A percentile compares a stretch with the other conserved stretches of the same genome.
These are phyloP conservation scores for Epichloe amarillans DNA, from an alignment of 2,329 filamentous ascomycete species.

Conservation along the genomic window DNA sequence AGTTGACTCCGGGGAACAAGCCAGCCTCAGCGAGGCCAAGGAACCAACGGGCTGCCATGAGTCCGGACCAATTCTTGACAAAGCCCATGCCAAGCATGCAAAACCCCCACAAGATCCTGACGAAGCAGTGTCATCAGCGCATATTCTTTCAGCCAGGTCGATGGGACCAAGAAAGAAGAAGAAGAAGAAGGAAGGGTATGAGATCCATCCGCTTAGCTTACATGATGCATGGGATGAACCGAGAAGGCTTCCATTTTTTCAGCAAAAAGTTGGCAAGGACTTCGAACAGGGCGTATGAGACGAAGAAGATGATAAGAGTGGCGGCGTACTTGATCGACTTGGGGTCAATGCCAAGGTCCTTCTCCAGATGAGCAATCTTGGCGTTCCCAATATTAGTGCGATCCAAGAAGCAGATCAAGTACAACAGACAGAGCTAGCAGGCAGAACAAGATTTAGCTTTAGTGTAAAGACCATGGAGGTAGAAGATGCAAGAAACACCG, in stretches of 20 bases:
- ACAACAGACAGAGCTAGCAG: conserved; percentile 49
- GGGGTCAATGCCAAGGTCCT: conserved; percentile 37
- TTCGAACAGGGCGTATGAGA: conserved; percentile 72
- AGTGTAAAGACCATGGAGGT: not conserved
- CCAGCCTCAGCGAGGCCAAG: conserved; percentile 64
- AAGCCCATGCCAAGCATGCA: conserved; percentile 60
- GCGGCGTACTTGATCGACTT: conserved; percentile 55
- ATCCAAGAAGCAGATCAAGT: conserved; percentile 62
- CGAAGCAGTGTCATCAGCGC: not conserved
- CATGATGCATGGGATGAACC: conserved; percentile 79
- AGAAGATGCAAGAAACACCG: not conserved
- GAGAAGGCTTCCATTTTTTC: conserved; percentile 60
- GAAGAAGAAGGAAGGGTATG: not conserved
- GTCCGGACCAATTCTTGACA: conserved; percentile 45
- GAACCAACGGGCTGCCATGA: conserved; percentile 57
- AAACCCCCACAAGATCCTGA: conserved; percentile 49
- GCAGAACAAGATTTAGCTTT: not conserved
- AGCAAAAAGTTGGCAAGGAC: conserved; percentile 67
- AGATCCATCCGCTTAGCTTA: conserved; percentile 27
- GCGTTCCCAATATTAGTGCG: conserved; percentile 68
- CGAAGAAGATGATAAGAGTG: conserved; percentile 71
- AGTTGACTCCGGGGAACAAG: conserved; percentile 64
- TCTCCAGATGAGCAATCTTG: conserved; percentile 38
- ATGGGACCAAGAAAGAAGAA: not conserved
- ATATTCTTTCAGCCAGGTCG: not conserved